Conservation (phyloP, 371 early-diverging fungal species). For the Haplosporangium sp. region DNA sequence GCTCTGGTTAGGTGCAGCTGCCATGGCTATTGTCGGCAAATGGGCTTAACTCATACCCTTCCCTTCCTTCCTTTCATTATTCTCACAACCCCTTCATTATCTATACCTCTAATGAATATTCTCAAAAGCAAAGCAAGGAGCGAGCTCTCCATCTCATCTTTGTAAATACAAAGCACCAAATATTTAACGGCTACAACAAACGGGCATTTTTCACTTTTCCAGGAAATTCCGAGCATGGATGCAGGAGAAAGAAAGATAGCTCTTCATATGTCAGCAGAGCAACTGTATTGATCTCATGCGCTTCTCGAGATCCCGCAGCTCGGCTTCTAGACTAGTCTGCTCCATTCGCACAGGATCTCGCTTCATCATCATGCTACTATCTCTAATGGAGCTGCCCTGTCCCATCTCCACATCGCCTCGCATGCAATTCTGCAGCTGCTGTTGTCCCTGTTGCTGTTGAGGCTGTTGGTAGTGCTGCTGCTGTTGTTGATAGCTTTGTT, state of each 20-base stretch:
- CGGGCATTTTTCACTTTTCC: too few relatives aligned
- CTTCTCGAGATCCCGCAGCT: slow-evolving; percentile 36
- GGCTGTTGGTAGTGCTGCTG: slow-evolving; percentile 9
- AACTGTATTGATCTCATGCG: slow-evolving; percentile 47
- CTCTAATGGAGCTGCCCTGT: background rate
- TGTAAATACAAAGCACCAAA: background rate
- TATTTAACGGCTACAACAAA: background rate
- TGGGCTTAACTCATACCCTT: slow-evolving; percentile 63
- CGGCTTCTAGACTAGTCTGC: slow-evolving; percentile 34
- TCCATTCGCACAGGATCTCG: slow-evolving; percentile 34
- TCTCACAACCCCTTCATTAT: background rate
- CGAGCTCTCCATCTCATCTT: background rate
- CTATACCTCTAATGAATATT: background rate
- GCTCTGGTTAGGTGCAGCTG: slow-evolving; percentile 73
- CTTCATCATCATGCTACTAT: background rate
- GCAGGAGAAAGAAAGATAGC: background rate
- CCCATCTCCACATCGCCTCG: slow-evolving; percentile 6
- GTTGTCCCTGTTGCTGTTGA: slow-evolving; percentile 8
- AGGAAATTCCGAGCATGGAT: too few relatives aligned
- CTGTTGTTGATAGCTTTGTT: slow-evolving; percentile 31
- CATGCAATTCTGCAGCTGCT: background rate
- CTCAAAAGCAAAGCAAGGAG: background rate
- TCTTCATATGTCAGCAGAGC: slow-evolving; percentile 11
- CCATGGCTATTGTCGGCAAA: slow-evolving; percentile 83
- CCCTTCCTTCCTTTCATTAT: background rate